Evolutionary conservation across 805 yeast genomes (phyloP), one percentile per base, ranked within the genome.

Genomic region (Candida parachauliodes): DNA sequence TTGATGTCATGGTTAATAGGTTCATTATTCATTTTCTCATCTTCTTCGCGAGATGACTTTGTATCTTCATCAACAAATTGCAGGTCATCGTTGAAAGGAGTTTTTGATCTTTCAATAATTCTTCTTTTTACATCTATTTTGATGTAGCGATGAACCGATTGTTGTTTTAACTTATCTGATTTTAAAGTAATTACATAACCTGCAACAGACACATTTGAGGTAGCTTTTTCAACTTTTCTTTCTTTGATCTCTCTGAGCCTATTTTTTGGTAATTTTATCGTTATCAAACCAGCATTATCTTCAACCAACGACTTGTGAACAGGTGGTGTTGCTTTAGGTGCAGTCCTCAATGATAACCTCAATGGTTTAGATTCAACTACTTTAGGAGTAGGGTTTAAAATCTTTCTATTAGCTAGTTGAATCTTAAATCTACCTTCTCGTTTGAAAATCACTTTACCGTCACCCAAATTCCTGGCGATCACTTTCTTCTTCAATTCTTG

Each of bases 391-490:
- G 36, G 28, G 5, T 11, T 22, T 8, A 18, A 3, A 9, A 25
- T 31, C 21, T 51, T 51, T 34, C 44, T 34, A 0, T 64, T 51
- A 1, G 68, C 63, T 33, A 76, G 54, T 47, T 73, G 81, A 32
- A 77, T 72, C 49, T 70, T 74, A 44, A 77, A 68, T 39, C 79
- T 53, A 2, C 80, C 79, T 48, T 79, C 82, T 42, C 87, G 64
- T 45, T 72, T 81, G 14, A 88, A 60, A 5, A 74, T 65, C n/a
- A 87, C 62, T 27, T 65, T 65, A 3, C 81, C 81, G 18, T 64
- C 63, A 0, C 77, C 83, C 4, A 69, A 45, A 36, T 74, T 49
- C 45, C 70, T 73, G 0, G 88, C 86, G 6, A 75, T 77, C 17
- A 93, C 64, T 46, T 76, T 77, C 46, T 76, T 77, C 52, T 77